These are phyloP conservation scores for Pyrenophora seminiperda DNA, from an alignment of 2,329 filamentous ascomycete genomes.

Conservation along the genomic window DNA sequence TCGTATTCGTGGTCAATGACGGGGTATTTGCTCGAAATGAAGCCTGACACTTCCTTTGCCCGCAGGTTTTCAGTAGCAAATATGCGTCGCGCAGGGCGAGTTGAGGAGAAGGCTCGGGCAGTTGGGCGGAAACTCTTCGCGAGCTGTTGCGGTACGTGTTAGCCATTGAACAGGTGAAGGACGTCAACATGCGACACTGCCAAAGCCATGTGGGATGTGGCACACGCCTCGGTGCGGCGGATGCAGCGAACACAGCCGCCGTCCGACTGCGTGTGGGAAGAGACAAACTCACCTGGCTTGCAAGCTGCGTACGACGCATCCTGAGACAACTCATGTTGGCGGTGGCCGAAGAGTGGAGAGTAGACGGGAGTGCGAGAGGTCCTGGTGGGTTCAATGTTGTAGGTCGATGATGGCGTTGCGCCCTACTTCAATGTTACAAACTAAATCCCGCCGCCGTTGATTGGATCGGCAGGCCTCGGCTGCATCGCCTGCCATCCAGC, in stretches of 20 bases:
- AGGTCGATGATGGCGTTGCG: conserved; percentile 33
- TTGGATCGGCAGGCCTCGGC: conserved; percentile 40
- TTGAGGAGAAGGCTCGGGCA: conserved; percentile 83
- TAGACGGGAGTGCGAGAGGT: conserved; percentile 23
- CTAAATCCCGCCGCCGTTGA: conserved; percentile 25
- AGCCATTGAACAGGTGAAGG: conserved; percentile 33
- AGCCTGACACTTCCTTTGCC: conserved; percentile 89
- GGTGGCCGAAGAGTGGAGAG: conserved; percentile 38
- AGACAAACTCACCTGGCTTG: conserved; percentile 44
- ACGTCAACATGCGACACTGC: conserved; percentile 10
- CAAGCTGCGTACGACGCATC: conserved; percentile 48
- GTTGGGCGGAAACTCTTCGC: conserved; percentile 67
- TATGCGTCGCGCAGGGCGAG: conserved; percentile 80
- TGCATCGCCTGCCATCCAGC: conserved; percentile 23
- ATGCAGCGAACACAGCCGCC: conserved; percentile 21
- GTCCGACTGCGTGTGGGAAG: conserved; percentile 15
- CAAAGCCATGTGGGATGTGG: conserved; percentile 27
- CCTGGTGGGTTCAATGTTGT: conserved; percentile 29
- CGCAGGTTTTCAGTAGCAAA: conserved; percentile 83
- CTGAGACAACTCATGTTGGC: conserved; percentile 48
- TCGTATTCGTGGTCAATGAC: conserved; percentile 99
- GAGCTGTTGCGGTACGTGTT: conserved; percentile 57
- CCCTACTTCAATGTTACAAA: conserved; percentile 25
- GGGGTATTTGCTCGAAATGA: conserved; percentile 87
- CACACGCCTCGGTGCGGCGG: conserved; percentile 36